Evolutionary conservation across 1,284 basidiomycete species (phyloP).

Genomic region (Kalmanozyma brasiliensis): DNA sequence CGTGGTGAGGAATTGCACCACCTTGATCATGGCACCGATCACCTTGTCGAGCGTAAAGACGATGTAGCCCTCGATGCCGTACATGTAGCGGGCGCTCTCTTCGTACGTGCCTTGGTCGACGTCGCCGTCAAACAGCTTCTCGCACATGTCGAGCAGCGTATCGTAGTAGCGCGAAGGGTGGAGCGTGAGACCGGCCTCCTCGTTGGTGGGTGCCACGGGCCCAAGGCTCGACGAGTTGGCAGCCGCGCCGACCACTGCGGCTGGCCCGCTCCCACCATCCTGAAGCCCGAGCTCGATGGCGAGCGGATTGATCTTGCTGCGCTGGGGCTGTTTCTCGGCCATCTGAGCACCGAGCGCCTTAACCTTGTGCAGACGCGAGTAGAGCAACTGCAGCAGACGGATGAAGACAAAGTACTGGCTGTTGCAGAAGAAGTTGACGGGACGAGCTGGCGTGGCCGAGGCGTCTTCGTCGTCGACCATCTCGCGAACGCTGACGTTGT

Average conservation of each 20-base stretch:
- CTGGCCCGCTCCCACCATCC: constrained; percentile 70
- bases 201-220: constrained; percentile 49
- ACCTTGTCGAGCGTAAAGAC: constrained; percentile 94
- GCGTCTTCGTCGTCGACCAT: constrained; percentile 34
- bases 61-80: constrained; percentile 91
- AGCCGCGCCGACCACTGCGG: constrained; percentile 60
- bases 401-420: constrained; percentile 91
- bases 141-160: constrained; percentile 89
- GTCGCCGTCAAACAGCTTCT: constrained; percentile 91
- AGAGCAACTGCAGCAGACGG: constrained; percentile 82
- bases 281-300: constrained; percentile 75
- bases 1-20: constrained; percentile 77
- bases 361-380: constrained; percentile 83
- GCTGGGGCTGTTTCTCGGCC: constrained; percentile 50
- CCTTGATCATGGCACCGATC: constrained; percentile 72
- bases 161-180: constrained; percentile 77
- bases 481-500: constrained; percentile 36
- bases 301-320: constrained; percentile 72
- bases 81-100: constrained; percentile 95
- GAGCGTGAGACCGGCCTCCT: constrained; percentile 59
- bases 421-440: constrained; percentile 83
- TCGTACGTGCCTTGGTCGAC: constrained; percentile 90
- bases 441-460: constrained; percentile 37
- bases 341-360: constrained; percentile 74
- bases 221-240: constrained; percentile 41